Base-by-base conservation (phyloP, 202 grass and related monocot genomes). In the Alloteropsis angusta region DNA sequence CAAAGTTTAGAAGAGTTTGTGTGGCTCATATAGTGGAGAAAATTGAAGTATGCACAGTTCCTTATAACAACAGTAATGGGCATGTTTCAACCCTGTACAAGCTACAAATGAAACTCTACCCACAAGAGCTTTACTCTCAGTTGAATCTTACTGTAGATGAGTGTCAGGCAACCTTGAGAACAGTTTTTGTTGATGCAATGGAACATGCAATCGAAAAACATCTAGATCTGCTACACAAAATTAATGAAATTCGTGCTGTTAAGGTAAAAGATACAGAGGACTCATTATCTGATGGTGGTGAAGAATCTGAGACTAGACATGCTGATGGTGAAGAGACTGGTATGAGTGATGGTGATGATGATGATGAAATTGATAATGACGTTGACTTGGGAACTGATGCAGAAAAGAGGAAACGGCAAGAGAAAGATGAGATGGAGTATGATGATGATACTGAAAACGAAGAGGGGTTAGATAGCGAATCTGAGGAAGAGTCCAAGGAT, bases 361-460 rank as follows among this genome's bases (percentile, higher is more conserved):
- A 89, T 18, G 81, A 77, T 80, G 90, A 87, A 42, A 68, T 87
- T 60, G 89, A 85, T 61, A 79, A 85, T 19, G 78, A 89, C 19
- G 95, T 86, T 37, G 91, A 98, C 26, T 67, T 88, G 84, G 95
- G 87, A 67, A 49, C 81, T 48, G 87, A 90, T 92, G 85, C 74
- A 77, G 81, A 90, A 82, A 94, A 74, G 80, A 81, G 62, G 47
- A 94, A 90, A 81, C 80, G 7, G 0, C 88, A 81, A 86, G 83
- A 74, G 75, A 92, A 47, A 44, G 95, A 98, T 79, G 95, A 94
- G 67, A 78, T 98, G 39, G 95, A 98, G 52, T 98, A 98, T 84
- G 92, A 94, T 16, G 94, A 93, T 77, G 89, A 81, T 74, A 53
- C 76, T 52, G 74, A 38, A 63, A 73, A 48, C 0, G 37, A 78